A percentile compares a stretch with the other conserved stretches of the same genome.
Evolutionary conservation across 139 green algal species (phyloP).

Genomic region (Chlamydomonas eustigma): DNA sequence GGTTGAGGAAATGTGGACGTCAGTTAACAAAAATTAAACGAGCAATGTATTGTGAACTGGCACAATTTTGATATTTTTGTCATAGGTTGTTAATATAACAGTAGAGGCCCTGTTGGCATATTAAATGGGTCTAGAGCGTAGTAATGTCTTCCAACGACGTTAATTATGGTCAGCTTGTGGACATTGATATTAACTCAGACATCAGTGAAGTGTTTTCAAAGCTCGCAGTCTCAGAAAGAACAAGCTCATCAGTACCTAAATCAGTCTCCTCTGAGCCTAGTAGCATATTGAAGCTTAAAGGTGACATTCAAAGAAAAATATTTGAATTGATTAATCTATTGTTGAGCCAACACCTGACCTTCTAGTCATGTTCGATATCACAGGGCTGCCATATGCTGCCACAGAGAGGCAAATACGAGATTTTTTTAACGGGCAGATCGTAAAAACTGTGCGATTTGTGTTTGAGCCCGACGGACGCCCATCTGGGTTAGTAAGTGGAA

Average conservation of each 20-base stretch:
- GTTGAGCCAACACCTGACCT: no score
- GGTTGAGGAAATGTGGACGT: no score
- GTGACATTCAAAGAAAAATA: no score
- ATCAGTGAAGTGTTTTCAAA: neutral
- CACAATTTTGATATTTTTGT: no score
- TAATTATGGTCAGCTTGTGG: neutral
- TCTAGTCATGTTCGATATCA: no score
- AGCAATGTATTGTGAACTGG: no score
- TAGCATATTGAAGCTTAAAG: constrained; percentile 10
- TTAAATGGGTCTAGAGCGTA: neutral
- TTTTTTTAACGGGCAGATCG: constrained; percentile 1
- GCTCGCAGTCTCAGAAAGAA: neutral
- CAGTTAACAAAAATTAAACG: no score
- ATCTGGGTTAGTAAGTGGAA: constrained; percentile 4
- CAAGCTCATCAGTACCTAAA: neutral
- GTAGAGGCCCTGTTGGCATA: neutral
- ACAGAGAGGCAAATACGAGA: constrained; percentile 9
- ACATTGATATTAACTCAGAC: neutral
- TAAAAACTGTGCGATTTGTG: constrained; percentile 1
- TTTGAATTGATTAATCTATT: no score
- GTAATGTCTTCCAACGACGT: neutral
- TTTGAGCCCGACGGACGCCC: constrained; percentile 14
- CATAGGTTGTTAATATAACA: no score
- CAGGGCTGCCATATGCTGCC: constrained; percentile 9
- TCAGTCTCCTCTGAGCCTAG: neutral